These are phyloP conservation scores for Sisymbrium irio DNA, from an alignment of 345 rosid genomes.

Conservation along the genomic window DNA sequence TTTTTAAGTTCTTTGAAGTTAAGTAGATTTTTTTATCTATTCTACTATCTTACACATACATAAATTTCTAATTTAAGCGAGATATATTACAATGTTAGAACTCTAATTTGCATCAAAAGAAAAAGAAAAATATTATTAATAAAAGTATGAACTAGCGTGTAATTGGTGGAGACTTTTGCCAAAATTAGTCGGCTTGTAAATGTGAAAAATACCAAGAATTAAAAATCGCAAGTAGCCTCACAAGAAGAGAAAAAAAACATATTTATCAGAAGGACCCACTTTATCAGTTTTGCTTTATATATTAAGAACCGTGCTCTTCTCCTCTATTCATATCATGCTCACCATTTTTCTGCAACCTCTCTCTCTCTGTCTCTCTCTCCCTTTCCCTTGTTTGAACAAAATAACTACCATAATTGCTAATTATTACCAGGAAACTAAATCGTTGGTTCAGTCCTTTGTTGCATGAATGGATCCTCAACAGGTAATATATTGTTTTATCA, in stretches of 20 bases:
- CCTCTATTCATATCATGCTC: constrained; percentile 37
- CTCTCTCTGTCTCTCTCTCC: constrained; percentile 1
- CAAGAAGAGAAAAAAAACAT: not conserved
- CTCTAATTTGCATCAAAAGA: not conserved
- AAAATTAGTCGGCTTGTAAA: not conserved
- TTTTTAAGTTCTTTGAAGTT: not conserved
- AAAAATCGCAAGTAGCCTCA: not conserved
- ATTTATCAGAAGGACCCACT: constrained; percentile 6
- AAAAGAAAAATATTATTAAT: not conserved
- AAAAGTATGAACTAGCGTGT: not conserved
- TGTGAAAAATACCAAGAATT: constrained; percentile 6
- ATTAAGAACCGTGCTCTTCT: constrained; percentile 25
- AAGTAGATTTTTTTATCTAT: too few species aligned
- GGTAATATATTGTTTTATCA: constrained; percentile 35
- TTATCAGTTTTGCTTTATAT: constrained; percentile 43
- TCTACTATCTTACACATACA: not conserved
- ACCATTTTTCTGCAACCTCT: constrained; percentile 3
- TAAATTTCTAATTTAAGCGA: not conserved
- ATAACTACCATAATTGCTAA: constrained; percentile 14
- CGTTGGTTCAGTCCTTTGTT: constrained; percentile 26
- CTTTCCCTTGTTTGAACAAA: constrained; percentile 1
- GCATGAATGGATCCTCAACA: constrained; percentile 70
- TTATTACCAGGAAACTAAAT: not conserved
- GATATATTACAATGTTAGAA: not conserved
- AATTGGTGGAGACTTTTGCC: not conserved